These are phyloP conservation scores for Candida montana DNA, from an alignment of 805 yeast species.

Conservation along the genomic window DNA sequence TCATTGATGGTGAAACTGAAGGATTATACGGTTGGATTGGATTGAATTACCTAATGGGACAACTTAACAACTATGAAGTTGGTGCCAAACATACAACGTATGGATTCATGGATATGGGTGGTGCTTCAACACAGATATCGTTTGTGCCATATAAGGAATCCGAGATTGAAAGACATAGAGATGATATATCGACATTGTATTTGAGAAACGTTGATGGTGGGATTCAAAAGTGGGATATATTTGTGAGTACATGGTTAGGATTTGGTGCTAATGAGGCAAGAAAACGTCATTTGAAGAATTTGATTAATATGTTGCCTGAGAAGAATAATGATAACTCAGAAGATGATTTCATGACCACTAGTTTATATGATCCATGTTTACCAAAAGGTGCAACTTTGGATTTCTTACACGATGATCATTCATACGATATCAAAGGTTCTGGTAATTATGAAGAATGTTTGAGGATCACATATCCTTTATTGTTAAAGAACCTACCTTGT, in stretches of 20 bases:
- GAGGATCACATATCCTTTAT: conserved; percentile 64
- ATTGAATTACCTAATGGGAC: conserved; percentile 74
- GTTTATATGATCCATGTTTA: conserved; percentile 70
- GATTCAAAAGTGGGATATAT: conserved; percentile 72
- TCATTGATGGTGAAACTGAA: conserved; percentile 92
- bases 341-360: conserved; percentile 33
- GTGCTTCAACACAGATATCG: conserved; percentile 95
- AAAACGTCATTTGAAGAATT: conserved; percentile 55
- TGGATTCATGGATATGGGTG: conserved; percentile 99
- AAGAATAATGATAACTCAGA: conserved; percentile 43
- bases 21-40: conserved; percentile 96
- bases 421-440: conserved; percentile 57
- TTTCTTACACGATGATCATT: conserved; percentile 41
- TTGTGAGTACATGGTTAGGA: conserved; percentile 95
- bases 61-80: conserved; percentile 45
- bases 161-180: conserved; percentile 60
- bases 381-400: conserved; percentile 54
- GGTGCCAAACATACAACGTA: conserved; percentile 46
- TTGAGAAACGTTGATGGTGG: conserved; percentile 69
- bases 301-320: conserved; percentile 46
- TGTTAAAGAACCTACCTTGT: conserved; percentile 78
- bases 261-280: conserved; percentile 97
- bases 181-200: conserved; percentile 64
- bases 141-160: conserved; percentile 68
- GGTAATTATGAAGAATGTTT: conserved; percentile 79